A percentile compares a stretch with the other conserved stretches of the same genome.
Evolutionary conservation across 2,329 filamentous ascomycete genomes (phyloP).

Genomic region (Fonsecaea nubica): DNA sequence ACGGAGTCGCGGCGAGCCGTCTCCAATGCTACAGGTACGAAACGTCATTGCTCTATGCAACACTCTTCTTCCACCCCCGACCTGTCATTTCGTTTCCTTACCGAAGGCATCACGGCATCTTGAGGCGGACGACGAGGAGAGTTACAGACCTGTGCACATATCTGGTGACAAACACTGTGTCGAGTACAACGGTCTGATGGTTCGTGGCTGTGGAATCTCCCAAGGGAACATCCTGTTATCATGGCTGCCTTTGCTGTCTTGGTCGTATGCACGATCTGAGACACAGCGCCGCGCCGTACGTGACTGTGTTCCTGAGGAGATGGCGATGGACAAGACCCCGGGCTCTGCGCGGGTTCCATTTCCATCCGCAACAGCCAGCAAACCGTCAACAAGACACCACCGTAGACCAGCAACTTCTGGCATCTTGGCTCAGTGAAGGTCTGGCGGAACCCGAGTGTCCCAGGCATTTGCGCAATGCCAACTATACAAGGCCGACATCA

Average conservation of each 20-base stretch:
- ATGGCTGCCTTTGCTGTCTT: conserved; percentile 8
- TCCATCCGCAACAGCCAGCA: neutral
- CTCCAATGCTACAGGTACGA: conserved; percentile 27
- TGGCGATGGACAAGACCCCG: neutral
- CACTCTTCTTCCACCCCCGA: conserved; percentile 33
- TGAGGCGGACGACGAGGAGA: conserved; percentile 1
- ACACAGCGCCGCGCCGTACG: neutral
- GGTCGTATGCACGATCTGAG: neutral
- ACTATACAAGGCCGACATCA: neutral
- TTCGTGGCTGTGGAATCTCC: neutral
- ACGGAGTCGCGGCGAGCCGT: conserved; percentile 25
- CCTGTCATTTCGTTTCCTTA: conserved; percentile 19
- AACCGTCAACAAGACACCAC: neutral
- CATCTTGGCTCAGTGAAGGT: neutral
- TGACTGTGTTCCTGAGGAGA: neutral
- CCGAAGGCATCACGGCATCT: conserved; percentile 15
- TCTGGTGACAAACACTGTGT: neutral
- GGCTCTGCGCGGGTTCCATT: neutral
- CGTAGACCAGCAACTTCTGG: neutral
- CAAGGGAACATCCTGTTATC: neutral
- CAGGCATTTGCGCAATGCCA: neutral
- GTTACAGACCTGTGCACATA: neutral
- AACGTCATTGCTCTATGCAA: conserved; percentile 33
- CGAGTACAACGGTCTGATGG: neutral
- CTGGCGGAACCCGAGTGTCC: neutral